phyloP scores from a whole-genome alignment of 1,284 basidiomycete species.

The Ustilago sp. region DNA sequence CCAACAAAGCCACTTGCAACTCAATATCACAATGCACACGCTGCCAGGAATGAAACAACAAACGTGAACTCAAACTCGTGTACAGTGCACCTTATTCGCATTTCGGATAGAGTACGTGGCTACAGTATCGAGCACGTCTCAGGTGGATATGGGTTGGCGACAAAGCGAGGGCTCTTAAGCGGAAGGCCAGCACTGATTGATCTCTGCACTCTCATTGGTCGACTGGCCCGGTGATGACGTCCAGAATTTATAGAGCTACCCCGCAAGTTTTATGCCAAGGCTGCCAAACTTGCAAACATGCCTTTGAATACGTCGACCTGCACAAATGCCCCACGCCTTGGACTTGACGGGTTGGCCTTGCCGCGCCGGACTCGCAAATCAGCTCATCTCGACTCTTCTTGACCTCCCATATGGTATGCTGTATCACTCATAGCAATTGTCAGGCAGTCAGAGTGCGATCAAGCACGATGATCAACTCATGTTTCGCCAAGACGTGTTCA shows the following conservation, averaged over 20 bases:
- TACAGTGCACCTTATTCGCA: neutral
- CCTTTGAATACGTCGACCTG: neutral
- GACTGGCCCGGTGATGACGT: neutral
- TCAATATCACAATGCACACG: neutral
- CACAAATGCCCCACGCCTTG: neutral
- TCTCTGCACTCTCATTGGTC: neutral
- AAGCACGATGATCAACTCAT: neutral
- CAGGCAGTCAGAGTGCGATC: neutral
- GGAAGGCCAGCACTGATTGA: neutral
- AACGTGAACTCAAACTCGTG: neutral
- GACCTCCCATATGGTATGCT: neutral
- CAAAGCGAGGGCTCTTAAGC: neutral
- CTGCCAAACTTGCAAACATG: neutral
- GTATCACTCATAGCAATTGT: neutral
- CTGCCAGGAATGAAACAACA: neutral
- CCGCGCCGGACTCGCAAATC: constrained; percentile 1
- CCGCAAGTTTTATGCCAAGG: constrained; percentile 1
- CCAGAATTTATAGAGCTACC: constrained; percentile 2
- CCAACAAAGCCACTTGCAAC: neutral
- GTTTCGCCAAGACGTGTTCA: constrained; percentile 15
- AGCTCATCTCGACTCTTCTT: constrained; percentile 8
- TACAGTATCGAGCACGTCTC: neutral
- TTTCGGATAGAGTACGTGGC: neutral
- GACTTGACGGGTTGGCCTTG: neutral
- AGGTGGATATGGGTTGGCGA: neutral